Conservation (phyloP, 2,329 filamentous ascomycete genomes). For the Arthroderma uncinatum region DNA sequence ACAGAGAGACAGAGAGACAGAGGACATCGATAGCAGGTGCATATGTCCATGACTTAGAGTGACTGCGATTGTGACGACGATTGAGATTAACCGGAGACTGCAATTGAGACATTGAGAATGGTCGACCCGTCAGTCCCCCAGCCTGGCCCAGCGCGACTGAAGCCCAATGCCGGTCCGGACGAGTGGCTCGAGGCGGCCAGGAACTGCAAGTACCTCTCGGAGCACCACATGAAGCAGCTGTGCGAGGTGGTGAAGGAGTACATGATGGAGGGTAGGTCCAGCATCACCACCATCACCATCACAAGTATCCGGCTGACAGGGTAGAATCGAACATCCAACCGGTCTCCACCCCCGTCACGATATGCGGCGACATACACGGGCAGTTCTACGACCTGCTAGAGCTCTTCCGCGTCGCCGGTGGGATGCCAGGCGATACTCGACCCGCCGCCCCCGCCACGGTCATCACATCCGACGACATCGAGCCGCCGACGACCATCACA, state of each 20-base stretch:
- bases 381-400: slow-evolving; percentile 99
- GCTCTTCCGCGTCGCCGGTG: slow-evolving; percentile 96
- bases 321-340: slow-evolving; percentile 96
- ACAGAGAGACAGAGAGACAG: neutral
- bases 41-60: neutral
- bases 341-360: slow-evolving; percentile 92
- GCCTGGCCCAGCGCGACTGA: slow-evolving; percentile 78
- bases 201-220: slow-evolving; percentile 92
- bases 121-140: slow-evolving; percentile 58
- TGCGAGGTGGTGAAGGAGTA: slow-evolving; percentile 99
- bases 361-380: slow-evolving; percentile 97
- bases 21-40: neutral
- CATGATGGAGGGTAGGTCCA: slow-evolving; percentile 76
- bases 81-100: neutral
- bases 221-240: slow-evolving; percentile 94
- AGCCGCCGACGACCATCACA: slow-evolving; percentile 12
- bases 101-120: slow-evolving; percentile 20
- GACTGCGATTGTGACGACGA: neutral
- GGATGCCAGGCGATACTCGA: slow-evolving; percentile 98
- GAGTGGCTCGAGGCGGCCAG: slow-evolving; percentile 97
- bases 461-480: slow-evolving; percentile 14
- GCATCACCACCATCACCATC: neutral
- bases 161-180: slow-evolving; percentile 73
- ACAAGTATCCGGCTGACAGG: neutral
- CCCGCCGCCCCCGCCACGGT: slow-evolving; percentile 40